A percentile compares a stretch with the other conserved stretches of the same genome.
These are phyloP conservation scores for Umbelopsis sp. DNA, from an alignment of 371 early-diverging fungal species.

Conservation along the genomic window DNA sequence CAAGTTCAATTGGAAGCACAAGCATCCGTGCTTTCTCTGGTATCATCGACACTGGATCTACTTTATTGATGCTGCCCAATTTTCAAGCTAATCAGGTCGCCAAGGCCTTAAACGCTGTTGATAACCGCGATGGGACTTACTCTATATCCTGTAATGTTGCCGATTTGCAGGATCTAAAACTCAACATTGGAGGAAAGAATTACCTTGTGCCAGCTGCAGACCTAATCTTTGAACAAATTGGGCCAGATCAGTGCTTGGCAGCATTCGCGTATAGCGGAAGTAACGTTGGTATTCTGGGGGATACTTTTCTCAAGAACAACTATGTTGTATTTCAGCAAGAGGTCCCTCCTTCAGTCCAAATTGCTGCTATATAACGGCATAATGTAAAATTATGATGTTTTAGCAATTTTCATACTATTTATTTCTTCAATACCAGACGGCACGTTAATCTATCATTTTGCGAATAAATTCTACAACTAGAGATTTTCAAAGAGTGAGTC, in stretches of 20 bases:
- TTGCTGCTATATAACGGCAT: constrained; percentile 22
- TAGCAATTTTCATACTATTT: background rate
- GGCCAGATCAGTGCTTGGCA: constrained; percentile 26
- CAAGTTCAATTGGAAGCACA: constrained; percentile 3
- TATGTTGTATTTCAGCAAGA: constrained; percentile 49
- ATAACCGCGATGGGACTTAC: constrained; percentile 34
- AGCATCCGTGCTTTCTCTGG: constrained; percentile 24
- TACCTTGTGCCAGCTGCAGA: constrained; percentile 30
- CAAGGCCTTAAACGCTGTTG: constrained; percentile 25
- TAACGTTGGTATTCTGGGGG: constrained; percentile 42
- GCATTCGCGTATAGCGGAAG: constrained; percentile 31
- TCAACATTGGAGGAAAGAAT: constrained; percentile 26
- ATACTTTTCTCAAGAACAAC: constrained; percentile 54
- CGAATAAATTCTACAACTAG: too few species aligned
- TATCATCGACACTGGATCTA: constrained; percentile 69
- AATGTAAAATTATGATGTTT: too few species aligned
- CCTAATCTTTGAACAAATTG: constrained; percentile 26
- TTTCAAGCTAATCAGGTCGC: constrained; percentile 33
- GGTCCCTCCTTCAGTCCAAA: constrained; percentile 24
- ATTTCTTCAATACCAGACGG: too few species aligned
- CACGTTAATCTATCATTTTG: too few species aligned
- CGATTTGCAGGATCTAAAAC: constrained; percentile 18
- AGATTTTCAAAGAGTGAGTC: too few species aligned
- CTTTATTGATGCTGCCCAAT: constrained; percentile 52
- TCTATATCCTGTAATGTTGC: constrained; percentile 30